phyloP scores from a whole-genome alignment of 768 basidiomycete species.

The Leucocoprinus leucothites region DNA sequence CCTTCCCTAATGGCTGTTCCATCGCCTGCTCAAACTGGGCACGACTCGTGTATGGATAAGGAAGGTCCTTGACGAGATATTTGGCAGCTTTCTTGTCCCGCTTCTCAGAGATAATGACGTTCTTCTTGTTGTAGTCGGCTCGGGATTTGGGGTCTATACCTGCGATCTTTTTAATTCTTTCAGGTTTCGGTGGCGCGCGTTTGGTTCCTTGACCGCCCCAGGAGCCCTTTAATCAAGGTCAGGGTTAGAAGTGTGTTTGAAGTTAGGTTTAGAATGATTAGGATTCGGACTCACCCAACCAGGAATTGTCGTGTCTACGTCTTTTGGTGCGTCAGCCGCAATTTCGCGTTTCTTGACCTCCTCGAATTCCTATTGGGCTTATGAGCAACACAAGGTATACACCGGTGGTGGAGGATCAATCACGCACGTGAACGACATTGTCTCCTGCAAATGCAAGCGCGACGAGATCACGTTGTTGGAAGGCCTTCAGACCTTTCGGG shows the following conservation, averaged over 20 bases:
- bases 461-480: slow-evolving; percentile 90
- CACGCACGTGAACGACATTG: slow-evolving; percentile 83
- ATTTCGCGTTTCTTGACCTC: slow-evolving; percentile 81
- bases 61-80: slow-evolving; percentile 88
- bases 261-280: neutral
- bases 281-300: slow-evolving; percentile 77
- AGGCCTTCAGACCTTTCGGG: slow-evolving; percentile 56
- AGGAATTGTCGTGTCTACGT: slow-evolving; percentile 86
- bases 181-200: slow-evolving; percentile 57
- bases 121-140: slow-evolving; percentile 78
- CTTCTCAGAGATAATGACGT: slow-evolving; percentile 95
- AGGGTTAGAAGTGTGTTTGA: neutral
- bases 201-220: slow-evolving; percentile 85
- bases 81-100: slow-evolving; percentile 91
- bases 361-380: slow-evolving; percentile 67
- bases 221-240: slow-evolving; percentile 59
- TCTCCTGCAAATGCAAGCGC: slow-evolving; percentile 96
- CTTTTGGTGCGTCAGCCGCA: slow-evolving; percentile 81
- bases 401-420: neutral
- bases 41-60: slow-evolving; percentile 91
- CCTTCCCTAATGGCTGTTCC: slow-evolving; percentile 76
- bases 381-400: neutral
- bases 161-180: slow-evolving; percentile 76
- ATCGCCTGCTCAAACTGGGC: slow-evolving; percentile 90
- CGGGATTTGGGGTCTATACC: slow-evolving; percentile 79